phyloP scores from a whole-genome alignment of 192 early-diverging fungal genomes.

The Dissophora globulifera region DNA sequence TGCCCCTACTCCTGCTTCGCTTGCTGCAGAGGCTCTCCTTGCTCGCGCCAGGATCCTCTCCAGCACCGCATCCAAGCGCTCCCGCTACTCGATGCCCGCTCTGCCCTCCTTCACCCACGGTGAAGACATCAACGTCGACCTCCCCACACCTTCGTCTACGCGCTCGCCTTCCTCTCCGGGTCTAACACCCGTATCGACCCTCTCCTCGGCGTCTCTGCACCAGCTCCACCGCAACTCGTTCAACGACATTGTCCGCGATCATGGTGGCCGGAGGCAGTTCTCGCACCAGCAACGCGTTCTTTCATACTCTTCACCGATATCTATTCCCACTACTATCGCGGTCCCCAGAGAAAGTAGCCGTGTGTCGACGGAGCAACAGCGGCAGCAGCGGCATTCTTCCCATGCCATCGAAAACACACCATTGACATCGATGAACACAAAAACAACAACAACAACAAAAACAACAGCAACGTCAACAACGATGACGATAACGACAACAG shows the following conservation, averaged over 20 bases:
- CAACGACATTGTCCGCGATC: conserved; percentile 21
- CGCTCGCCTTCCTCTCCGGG: conserved; percentile 5
- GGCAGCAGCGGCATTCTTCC: background rate
- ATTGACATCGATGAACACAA: too few species aligned
- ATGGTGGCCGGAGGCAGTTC: conserved; percentile 11
- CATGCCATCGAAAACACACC: too few species aligned
- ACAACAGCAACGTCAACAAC: background rate
- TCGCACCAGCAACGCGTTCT: conserved; percentile 6
- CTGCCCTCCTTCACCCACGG: conserved; percentile 41
- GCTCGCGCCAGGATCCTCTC: conserved; percentile 34
- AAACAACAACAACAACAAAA: too few species aligned
- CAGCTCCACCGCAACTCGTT: conserved; percentile 31
- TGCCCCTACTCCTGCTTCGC: conserved; percentile 5
- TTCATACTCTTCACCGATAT: background rate
- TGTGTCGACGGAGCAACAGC: conserved; percentile 11
- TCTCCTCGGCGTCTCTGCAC: conserved; percentile 16
- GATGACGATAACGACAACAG: background rate
- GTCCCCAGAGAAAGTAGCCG: too few species aligned
- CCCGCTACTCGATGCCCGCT: background rate
- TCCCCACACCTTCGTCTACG: background rate
- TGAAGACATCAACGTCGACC: conserved; percentile 17
- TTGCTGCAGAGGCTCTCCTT: conserved; percentile 42
- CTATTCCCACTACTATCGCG: too few species aligned
- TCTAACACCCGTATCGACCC: conserved; percentile 3
- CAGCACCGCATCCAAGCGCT: conserved; percentile 26